A percentile compares a stretch with the other conserved stretches of the same genome.
Evolutionary conservation across 352 stramenopile genomes (phyloP).

Genomic region (Plasmopara muralis): DNA sequence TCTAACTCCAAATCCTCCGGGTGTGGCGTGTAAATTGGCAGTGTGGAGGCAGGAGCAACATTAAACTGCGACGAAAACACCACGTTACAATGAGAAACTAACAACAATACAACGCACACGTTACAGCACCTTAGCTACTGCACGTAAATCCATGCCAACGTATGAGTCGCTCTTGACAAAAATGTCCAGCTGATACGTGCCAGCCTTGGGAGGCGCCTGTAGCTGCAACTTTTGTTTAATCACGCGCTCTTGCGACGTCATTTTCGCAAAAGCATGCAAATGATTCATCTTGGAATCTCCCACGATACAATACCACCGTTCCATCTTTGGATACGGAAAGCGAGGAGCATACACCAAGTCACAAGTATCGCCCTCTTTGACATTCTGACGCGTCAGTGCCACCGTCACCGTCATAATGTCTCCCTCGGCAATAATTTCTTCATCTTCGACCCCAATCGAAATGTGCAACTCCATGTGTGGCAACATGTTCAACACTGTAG

Average conservation of each 20-base stretch:
- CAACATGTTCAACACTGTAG: slow-evolving; percentile 90
- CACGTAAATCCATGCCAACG: slow-evolving; percentile 93
- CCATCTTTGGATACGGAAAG: slow-evolving; percentile 93
- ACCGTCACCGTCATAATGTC: slow-evolving; percentile 98
- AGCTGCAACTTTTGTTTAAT: slow-evolving; percentile 93
- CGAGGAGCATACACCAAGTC: slow-evolving; percentile 94
- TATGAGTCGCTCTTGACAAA: slow-evolving; percentile 98
- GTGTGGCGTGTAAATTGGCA: slow-evolving; percentile 96
- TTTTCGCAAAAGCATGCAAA: slow-evolving; percentile 95
- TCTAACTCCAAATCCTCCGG: slow-evolving; percentile 98
- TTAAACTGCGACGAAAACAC: slow-evolving; percentile 66
- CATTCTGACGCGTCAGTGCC: slow-evolving; percentile 94
- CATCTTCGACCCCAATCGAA: slow-evolving; percentile 86
- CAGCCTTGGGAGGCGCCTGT: slow-evolving; percentile 90
- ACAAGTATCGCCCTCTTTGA: slow-evolving; percentile 91
- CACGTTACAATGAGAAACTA: no score
- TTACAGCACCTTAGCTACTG: slow-evolving; percentile 70
- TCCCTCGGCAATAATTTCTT: slow-evolving; percentile 95
- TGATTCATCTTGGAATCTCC: slow-evolving; percentile 91
- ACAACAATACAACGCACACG: no score
- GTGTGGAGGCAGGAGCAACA: slow-evolving; percentile 85
- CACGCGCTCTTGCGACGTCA: slow-evolving; percentile 86
- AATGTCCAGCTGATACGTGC: slow-evolving; percentile 96
- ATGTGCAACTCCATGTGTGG: slow-evolving; percentile 91
- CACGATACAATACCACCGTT: slow-evolving; percentile 97